Evolutionary conservation across 345 rosid genomes (phyloP).

Genomic region (Odontarrhena argentea): DNA sequence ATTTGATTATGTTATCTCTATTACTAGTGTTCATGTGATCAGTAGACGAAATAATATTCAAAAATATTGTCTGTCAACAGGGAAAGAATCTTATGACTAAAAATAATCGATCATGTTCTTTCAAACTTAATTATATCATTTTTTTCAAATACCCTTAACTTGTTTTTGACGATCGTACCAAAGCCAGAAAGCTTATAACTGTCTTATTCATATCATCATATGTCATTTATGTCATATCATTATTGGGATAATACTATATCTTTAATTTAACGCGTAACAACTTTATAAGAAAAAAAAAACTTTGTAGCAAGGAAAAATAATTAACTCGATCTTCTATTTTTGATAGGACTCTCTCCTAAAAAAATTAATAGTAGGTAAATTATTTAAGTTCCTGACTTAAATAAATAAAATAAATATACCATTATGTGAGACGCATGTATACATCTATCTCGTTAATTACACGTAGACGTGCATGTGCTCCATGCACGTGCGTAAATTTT

Average conservation of each 20-base stretch:
- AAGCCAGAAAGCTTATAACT: conserved; percentile 37
- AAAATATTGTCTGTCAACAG: conserved; percentile 32
- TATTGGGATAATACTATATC: conserved; percentile 19
- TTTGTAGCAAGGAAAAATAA: conserved; percentile 1
- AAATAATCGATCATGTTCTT: conserved; percentile 32
- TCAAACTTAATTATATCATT: conserved; percentile 6
- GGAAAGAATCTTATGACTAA: conserved; percentile 34
- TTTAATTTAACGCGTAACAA: conserved; percentile 30
- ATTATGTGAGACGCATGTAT: conserved; percentile 29
- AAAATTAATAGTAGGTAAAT: not conserved
- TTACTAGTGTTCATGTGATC: conserved; percentile 41
- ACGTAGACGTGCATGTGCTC: conserved; percentile 26
- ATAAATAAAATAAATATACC: no score
- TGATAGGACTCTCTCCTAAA: not conserved
- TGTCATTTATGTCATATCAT: conserved; percentile 7
- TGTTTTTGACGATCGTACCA: conserved; percentile 35
- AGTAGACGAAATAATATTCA: conserved; percentile 14
- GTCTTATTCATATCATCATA: conserved; percentile 17
- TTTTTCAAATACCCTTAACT: conserved; percentile 22
- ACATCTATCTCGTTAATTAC: not conserved
- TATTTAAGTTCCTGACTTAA: no score
- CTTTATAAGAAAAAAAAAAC: not conserved
- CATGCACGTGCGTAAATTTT: conserved; percentile 22
- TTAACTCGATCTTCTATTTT: not conserved
- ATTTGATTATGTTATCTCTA: conserved; percentile 44